Conservation (phyloP, 495 filamentous ascomycete genomes). For the Neohortaea acidophila region DNA sequence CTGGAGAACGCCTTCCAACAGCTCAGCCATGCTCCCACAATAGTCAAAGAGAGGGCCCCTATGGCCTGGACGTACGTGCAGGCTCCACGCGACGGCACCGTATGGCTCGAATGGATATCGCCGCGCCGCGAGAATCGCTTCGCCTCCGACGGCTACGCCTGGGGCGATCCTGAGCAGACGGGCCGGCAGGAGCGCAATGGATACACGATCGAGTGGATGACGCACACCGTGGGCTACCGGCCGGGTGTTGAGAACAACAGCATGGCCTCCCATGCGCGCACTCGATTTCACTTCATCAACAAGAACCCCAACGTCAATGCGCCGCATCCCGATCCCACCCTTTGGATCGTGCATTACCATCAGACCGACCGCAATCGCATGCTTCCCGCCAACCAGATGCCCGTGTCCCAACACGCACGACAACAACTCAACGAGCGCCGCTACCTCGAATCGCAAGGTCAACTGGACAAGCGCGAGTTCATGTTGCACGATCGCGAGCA, state of each 20-base stretch:
- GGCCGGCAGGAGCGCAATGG: conserved; percentile 57
- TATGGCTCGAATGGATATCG: conserved; percentile 59
- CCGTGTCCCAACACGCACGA: conserved; percentile 42
- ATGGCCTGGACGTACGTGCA: conserved; percentile 90
- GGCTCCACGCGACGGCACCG: conserved; percentile 59
- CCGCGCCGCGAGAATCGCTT: conserved; percentile 35
- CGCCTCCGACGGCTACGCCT: conserved; percentile 82
- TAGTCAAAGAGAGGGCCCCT: conserved; percentile 56
- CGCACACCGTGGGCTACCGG: conserved; percentile 63
- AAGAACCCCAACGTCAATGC: conserved; percentile 43
- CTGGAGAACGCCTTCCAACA: conserved; percentile 58
- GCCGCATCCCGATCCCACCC: conserved; percentile 55
- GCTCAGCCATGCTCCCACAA: conserved; percentile 62
- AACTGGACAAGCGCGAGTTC: conserved; percentile 80
- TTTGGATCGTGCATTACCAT: conserved; percentile 93
- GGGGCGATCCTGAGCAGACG: conserved; percentile 62
- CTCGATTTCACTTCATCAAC: conserved; percentile 67
- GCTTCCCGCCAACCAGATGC: conserved; percentile 49
- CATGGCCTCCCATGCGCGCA: conserved; percentile 55
- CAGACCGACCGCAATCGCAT: conserved; percentile 55
- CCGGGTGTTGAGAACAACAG: conserved; percentile 45
- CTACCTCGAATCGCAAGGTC: conserved; percentile 61
- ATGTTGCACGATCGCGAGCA: conserved; percentile 75
- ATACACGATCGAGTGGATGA: conserved; percentile 56
- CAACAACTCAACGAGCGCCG: conserved; percentile 45